Evolutionary conservation across 2,329 filamentous ascomycete species (phyloP).

Genomic region (Aureobasidium sp.): DNA sequence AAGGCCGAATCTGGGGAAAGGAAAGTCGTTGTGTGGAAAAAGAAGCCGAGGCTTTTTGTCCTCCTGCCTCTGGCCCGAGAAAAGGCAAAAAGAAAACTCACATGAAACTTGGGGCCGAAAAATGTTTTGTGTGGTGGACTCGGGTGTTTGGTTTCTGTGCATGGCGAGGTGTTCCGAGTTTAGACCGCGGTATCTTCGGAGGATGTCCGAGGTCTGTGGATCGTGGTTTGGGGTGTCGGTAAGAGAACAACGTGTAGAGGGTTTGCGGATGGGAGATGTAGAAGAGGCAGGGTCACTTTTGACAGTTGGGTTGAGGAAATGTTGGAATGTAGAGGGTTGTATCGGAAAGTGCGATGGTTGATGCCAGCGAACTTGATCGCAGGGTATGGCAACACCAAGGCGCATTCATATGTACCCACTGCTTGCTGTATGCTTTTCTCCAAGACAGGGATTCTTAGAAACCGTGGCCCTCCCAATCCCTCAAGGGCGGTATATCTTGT

Average conservation of each 20-base stretch:
- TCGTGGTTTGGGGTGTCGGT: neutral
- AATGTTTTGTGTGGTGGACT: too few species aligned
- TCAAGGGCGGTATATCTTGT: too few species aligned
- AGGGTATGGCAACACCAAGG: too few species aligned
- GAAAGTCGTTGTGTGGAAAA: too few species aligned
- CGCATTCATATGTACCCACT: too few species aligned
- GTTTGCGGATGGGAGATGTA: neutral
- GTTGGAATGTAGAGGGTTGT: too few species aligned
- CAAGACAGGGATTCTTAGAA: too few species aligned
- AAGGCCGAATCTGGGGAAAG: conserved; percentile 10
- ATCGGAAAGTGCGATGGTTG: too few species aligned
- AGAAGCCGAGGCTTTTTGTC: conserved; percentile 1
- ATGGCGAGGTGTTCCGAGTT: neutral
- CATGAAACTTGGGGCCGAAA: too few species aligned
- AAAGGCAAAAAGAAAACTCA: neutral
- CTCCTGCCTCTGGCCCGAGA: conserved; percentile 1
- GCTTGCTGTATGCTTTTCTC: too few species aligned
- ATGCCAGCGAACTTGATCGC: neutral
- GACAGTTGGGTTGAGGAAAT: neutral
- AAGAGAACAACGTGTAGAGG: neutral
- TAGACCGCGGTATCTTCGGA: neutral
- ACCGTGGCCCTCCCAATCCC: too few species aligned
- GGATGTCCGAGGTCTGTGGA: neutral
- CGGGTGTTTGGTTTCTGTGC: neutral
- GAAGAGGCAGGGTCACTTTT: neutral